These are phyloP conservation scores for Cicer chorassanicum DNA, from an alignment of 306 rosid genomes.

Conservation along the genomic window DNA sequence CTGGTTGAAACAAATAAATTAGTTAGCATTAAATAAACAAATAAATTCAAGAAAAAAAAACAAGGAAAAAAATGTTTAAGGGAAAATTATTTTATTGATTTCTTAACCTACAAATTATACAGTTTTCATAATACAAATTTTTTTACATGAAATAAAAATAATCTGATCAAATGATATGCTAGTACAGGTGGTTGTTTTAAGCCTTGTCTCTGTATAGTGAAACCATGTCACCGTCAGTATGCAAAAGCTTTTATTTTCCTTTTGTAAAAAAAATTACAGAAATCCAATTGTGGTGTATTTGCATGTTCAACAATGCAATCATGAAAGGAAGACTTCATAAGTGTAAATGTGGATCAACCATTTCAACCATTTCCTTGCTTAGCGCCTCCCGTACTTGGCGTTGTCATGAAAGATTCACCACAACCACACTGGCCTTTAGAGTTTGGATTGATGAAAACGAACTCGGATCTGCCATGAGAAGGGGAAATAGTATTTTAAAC, in stretches of 20 bases:
- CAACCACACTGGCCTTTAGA: slow-evolving; percentile 98
- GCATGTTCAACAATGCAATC: slow-evolving; percentile 21
- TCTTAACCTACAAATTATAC: slow-evolving; percentile 41
- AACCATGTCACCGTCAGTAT: slow-evolving; percentile 30
- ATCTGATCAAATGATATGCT: slow-evolving; percentile 36
- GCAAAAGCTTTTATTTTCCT: slow-evolving; percentile 36
- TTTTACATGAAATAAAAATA: slow-evolving; percentile 41
- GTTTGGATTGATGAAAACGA: slow-evolving; percentile 88
- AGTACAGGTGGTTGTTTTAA: slow-evolving; percentile 36
- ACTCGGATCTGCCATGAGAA: slow-evolving; percentile 73
- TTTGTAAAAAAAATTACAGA: slow-evolving; percentile 37
- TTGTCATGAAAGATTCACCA: slow-evolving; percentile 92
- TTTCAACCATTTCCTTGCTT: slow-evolving; percentile 54
- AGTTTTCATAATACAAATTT: slow-evolving; percentile 32
- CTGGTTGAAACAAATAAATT: neutral
- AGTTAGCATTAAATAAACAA: neutral
- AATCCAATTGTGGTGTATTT: slow-evolving; percentile 31
- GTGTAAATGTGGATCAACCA: slow-evolving; percentile 12
- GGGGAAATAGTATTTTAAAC: neutral
- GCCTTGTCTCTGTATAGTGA: slow-evolving; percentile 31
- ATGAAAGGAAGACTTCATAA: slow-evolving; percentile 32
- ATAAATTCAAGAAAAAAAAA: neutral
- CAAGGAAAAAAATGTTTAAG: neutral
- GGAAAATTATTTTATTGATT: slow-evolving; percentile 19
- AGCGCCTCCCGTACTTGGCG: slow-evolving; percentile 53